Evolutionary conservation across 2,329 filamentous ascomycete species (phyloP), one percentile per base, ranked within the genome.

Genomic region (Epichloe glyceriae): DNA sequence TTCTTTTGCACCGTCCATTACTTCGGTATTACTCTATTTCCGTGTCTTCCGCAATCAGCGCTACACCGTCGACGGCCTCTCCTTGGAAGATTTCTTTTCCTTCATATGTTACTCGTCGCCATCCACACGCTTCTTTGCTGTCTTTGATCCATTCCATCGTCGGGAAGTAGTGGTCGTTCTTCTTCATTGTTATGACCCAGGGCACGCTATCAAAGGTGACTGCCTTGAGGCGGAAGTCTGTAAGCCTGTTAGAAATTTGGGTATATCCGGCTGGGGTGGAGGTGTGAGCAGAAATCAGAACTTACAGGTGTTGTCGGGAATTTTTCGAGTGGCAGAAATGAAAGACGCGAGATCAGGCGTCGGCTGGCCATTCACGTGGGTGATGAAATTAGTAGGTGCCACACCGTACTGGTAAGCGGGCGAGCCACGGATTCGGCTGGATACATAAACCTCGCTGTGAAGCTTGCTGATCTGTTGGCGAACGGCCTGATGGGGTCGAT

Each of bases 141-240:
- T 85, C 81, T 65, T 83, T 84, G 66, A 81, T 77, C 75, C 80
- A 83, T 61, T 85, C 82, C 66, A 80, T 78, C 0, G 80, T 85
- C 0, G 82, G 82, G 67, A 85, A 86, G 66, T 98, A 98, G 68
- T 98, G 93, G 64, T 98, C 91, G 60, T 96, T 96, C 79, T 97
- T 97, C 82, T 98, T 98, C 87, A 98, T 95, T 8, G 93, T 98
- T 39, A 94, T 88, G n/a, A 98, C 89, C 89, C 93, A 98, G 3
- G 91, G 91, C 10, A 98, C 89, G 61, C 94, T 95, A 67, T 98
- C 93, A 62, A 98, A 98, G 0, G 93, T 97, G 66, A 97, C 88
- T n/a, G 93, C 88, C 66, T 91, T 90, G 49, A 98, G 76, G 17
- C 93, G 83, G 81, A 98, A 98, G 70, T 98, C 82, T 85, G 52